Evolutionary conservation across 1,139 yeast genomes (phyloP).

Genomic region (Zygosaccharomyces pseudobailii): DNA sequence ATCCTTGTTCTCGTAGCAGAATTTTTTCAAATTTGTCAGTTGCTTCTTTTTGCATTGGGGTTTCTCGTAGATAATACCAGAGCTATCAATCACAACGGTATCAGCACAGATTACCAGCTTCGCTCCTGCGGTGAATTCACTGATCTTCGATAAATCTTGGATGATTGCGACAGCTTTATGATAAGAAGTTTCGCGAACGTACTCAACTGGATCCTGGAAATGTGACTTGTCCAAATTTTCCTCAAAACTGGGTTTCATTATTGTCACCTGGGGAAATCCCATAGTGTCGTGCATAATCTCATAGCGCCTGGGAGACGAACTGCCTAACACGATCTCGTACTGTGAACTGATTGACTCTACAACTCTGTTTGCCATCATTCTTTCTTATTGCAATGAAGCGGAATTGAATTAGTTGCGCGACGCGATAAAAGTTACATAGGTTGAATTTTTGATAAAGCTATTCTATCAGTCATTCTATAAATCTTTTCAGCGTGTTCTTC

Average conservation of each 20-base stretch:
- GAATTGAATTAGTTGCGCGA: background rate
- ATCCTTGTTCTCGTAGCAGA: conserved; percentile 38
- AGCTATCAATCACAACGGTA: conserved; percentile 76
- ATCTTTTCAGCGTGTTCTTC: conserved; percentile 23
- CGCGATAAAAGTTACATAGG: conserved; percentile 25
- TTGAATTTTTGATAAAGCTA: conserved; percentile 32
- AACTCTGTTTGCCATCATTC: conserved; percentile 23
- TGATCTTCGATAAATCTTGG: conserved; percentile 33
- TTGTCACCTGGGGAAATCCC: conserved; percentile 52
- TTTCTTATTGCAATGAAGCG: conserved; percentile 24
- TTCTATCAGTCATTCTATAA: conserved; percentile 34
- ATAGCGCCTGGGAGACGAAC: conserved; percentile 75
- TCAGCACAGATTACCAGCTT: conserved; percentile 55
- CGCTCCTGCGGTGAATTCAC: conserved; percentile 7
- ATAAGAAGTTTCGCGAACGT: conserved; percentile 66
- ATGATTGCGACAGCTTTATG: conserved; percentile 62
- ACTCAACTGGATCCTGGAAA: conserved; percentile 38
- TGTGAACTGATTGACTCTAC: conserved; percentile 32
- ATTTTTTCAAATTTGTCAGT: conserved; percentile 41
- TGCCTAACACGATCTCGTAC: conserved; percentile 57
- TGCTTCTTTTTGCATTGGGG: conserved; percentile 57
- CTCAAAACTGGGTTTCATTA: conserved; percentile 45
- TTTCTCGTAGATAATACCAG: conserved; percentile 66
- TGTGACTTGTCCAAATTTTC: conserved; percentile 63
- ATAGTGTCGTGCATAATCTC: conserved; percentile 59